Base-by-base conservation (phyloP, 1,139 yeast genomes). In the Yarrowia galli region DNA sequence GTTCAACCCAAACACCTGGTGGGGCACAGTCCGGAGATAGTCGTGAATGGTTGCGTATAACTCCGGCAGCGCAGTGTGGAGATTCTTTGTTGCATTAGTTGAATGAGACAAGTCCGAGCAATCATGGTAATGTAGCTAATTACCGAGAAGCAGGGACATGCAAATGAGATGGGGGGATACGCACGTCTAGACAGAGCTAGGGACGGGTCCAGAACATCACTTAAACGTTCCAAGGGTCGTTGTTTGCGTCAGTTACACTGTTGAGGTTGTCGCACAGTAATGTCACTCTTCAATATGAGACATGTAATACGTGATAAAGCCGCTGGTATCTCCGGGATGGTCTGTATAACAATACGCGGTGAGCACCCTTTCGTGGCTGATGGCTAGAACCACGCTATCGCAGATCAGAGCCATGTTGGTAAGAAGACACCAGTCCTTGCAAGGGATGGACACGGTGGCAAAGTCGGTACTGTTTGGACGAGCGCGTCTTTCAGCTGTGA, bases 271-370 rank as follows among this genome's bases (percentile, higher is more conserved):
- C 40, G 7, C 40, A 36, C 40, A 36, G 4, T 36, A 36, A 5
- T 10, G 1, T 56, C 18, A 58, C 64, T 58, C 64, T 32, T 58
- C 64, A 43, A 58, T 10, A 43, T 58, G 64, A 25, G 64, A 43
- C 2, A 58, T 58, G 42, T 58, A 58, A 25, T 28, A 58, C 2
- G 64, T 58, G 20, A 43, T 16, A 32, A 28, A 58, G 1, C 64
- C 64, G n/a, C 32, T 58, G 16, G 49, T 42, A 13, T 58, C 51
- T 3, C 64, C 64, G 8, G 51, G 49, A 10, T 58, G 64, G 9
- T 43, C 64, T 1, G 51, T 58, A 9, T 42, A 58, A 20, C 64
- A 58, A 16, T 58, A 58, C 13, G 51, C 51, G 3, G 64, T 43
- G 15, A 58, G 16, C 15, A 58, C 64, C 0, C 28, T 16, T 18